Base-by-base conservation (phyloP, 306 rosid species). In the Quercus wislizeni region DNA sequence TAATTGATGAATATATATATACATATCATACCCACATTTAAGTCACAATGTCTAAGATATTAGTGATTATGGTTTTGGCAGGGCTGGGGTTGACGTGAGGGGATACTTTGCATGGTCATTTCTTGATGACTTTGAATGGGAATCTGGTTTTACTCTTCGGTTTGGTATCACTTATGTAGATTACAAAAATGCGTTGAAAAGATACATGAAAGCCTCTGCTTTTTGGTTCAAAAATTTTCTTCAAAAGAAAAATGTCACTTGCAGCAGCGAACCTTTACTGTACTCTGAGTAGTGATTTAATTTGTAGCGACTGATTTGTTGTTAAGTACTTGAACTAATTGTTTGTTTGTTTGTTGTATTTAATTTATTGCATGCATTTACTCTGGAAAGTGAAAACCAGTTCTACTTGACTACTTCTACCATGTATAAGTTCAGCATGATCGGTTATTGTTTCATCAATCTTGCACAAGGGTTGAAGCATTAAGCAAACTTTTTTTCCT, bases 81-180 rank as follows among this genome's bases (percentile, higher is more conserved):
- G 86, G 76, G 82, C 74, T 6, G 86, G 86, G 2, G 86, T 68
- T 11, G 58, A 68, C 14, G 79, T 83, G 54, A 78, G 58, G 28
- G 86, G 86, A n/a, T 83, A 83, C 20, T 82, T 20, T 35, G 55
- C 78, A 1, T 83, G 86, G 86, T 23, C 82, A 1, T 31, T 83
- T 15, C 23, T 69, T 52, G 86, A 83, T 7, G 67, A 78, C 65
- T 83, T 83, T 8, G 82, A 83, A 51, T 83, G 86, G 86, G 70
- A 64, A 4, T 55, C 43, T 13, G 82, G 86, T 23, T 83, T 38
- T 35, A 83, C 86, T 1, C 46, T 73, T 38, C 82, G 86, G 1
- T 83, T 83, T 18, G 86, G 86, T 18, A 27, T 83, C 13, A 33
- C 31, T 56, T 83, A 67, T 19, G 19, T 83, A 4, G 86, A 83